Conservation (phyloP, 164 flowering plant genomes). For the Hamamelis virginiana region DNA sequence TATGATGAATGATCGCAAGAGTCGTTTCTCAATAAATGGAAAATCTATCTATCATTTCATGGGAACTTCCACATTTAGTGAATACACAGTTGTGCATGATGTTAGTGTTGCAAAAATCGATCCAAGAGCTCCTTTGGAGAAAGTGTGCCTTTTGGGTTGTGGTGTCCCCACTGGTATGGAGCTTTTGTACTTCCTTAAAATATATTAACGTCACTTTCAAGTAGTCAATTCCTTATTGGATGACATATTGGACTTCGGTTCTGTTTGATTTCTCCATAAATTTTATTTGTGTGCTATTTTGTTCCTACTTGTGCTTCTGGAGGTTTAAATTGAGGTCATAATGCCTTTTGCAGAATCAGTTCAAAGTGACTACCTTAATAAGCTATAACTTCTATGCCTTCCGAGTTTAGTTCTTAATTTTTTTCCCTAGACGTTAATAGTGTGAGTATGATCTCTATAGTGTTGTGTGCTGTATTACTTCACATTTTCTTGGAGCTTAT, state of each 20-base stretch:
- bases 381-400: too few species aligned
- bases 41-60: conserved; percentile 94
- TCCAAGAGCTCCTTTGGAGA: conserved; percentile 90
- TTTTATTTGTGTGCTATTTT: background rate
- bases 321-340: too few species aligned
- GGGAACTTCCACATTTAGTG: conserved; percentile 99
- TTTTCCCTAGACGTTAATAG: too few species aligned
- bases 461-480: too few species aligned
- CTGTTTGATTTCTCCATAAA: background rate
- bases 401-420: too few species aligned
- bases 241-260: too few species aligned
- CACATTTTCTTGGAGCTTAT: too few species aligned
- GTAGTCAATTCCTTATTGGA: background rate
- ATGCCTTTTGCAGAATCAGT: too few species aligned
- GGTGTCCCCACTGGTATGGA: conserved; percentile 92
- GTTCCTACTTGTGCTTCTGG: too few species aligned
- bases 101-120: conserved; percentile 97
- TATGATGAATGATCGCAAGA: conserved; percentile 90
- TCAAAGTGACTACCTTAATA: too few species aligned
- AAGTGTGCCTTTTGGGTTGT: conserved; percentile 97
- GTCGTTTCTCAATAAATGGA: conserved; percentile 90
- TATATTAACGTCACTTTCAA: background rate
- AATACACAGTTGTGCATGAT: conserved; percentile 96
- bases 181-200: background rate
- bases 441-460: too few species aligned